Percentiles rank a stretch among this genome's conserved stretches.
phyloP scores from a whole-genome alignment of 345 rosid genomes.

The Populus tremula region DNA sequence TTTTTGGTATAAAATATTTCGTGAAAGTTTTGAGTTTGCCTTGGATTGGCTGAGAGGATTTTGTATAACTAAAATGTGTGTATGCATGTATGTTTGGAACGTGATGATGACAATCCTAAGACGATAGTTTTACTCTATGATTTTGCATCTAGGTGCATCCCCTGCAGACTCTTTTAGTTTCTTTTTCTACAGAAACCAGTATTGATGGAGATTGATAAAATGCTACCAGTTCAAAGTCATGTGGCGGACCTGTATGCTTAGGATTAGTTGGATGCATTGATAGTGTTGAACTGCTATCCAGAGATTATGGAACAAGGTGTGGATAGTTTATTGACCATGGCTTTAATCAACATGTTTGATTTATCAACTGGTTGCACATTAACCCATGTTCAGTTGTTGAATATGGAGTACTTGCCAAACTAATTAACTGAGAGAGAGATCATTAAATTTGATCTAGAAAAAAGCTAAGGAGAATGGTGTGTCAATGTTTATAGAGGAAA shows the following conservation, averaged over 20 bases:
- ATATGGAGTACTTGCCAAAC: background rate
- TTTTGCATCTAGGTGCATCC: background rate
- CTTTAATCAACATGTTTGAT: background rate
- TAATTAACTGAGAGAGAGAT: background rate
- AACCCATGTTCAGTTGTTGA: background rate
- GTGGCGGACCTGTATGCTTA: background rate
- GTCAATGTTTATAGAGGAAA: background rate
- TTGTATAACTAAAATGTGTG: background rate
- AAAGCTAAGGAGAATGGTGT: background rate
- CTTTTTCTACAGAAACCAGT: background rate
- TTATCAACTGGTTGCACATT: background rate
- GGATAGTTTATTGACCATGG: background rate
- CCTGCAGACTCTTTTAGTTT: background rate
- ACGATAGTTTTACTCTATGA: background rate
- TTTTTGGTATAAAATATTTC: background rate
- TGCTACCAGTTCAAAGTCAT: background rate
- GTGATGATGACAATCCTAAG: background rate
- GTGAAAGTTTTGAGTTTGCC: background rate
- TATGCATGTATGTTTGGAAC: background rate
- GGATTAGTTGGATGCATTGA: background rate
- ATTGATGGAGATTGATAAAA: background rate
- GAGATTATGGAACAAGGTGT: background rate
- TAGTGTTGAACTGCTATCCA: background rate
- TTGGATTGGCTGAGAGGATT: background rate
- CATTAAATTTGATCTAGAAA: background rate